Base-by-base conservation (phyloP, 2,329 filamentous ascomycete genomes). In the Nemania sp. region DNA sequence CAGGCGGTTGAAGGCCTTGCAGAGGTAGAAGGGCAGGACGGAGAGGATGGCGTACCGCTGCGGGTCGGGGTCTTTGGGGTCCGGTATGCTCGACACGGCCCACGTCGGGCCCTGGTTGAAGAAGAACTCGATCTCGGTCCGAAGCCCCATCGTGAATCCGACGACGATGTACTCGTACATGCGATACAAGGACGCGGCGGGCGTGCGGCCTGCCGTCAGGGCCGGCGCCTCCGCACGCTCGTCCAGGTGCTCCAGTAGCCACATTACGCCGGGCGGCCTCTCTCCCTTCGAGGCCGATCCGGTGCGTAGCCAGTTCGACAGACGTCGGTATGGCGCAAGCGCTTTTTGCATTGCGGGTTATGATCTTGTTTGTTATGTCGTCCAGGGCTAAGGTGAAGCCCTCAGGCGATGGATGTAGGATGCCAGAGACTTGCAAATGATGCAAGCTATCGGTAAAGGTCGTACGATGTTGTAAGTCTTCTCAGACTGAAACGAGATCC, bases 101-200 rank as follows among this genome's bases (percentile, higher is more conserved):
- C 54, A 59, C 25, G 60, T 52, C 3, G 50, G 57, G 53, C 43
- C 53, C 13, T 60, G 60, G n/a, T 65, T 63, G 46, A 60, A 65
- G 49, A 62, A 62, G 54, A 63, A 57, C 29, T 63, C 57, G 17
- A 65, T 57, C 55, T 65, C 63, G 7, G 53, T 60, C 37, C 57
- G 55, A 15, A 65, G 32, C 12, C 57, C 60, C 4, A 54, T 49
- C 1, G 51, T 59, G 47, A 54, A 60, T 7, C 50, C 55, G 43
- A 57, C 37, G 18, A 57, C 59, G 1, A 57, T 7, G 13, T 57
- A 61, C 21, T 61, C 59, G 40, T 61, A 61, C 59, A 61, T 61
- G 34, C 48, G 59, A 54, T 61, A 61, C 10, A 61, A 34, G 17
- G 29, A 49, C 13, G 13, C 47, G 3, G 7, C 37, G 6, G 47